Evolutionary conservation across 495 filamentous ascomycete species (phyloP), one percentile per base, ranked within the genome.

Genomic region (Penicillium diatomitis): DNA sequence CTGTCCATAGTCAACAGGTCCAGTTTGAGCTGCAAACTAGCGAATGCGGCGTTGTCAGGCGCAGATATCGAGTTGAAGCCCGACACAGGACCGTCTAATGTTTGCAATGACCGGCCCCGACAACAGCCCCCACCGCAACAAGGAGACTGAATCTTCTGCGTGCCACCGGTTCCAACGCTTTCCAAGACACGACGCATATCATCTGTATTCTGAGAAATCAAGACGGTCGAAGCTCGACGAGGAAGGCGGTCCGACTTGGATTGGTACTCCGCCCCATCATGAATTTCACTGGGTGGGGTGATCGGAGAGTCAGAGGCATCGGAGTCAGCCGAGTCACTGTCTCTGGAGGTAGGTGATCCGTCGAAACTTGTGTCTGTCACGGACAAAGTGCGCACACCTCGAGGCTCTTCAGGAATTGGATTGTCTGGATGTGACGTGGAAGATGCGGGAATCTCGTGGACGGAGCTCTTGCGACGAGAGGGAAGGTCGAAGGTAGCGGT

Each of bases 81-180:
- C 39, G 77, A 81, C 39, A 76, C 67, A 38, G 78, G 62, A 5
- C 71, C 75, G 45, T 61, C 51, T 35, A 59, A 40, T 33, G 53
- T 47, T 52, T 74, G 74, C 55, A 82, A 61, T 33, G 77, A 75
- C 43, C 83, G 71, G 45, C 81, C 74, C 57, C 88, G 77, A 64
- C 90, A 96, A 69, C 94, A 96, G 38, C 91, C 90, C 44, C 91
- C 90, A 32, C 92, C 92, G 63, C 92, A 98, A 72, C 94, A 98
- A 44, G 76, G 58, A 27, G 70, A 84, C 69, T 70, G 77, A 57
- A 73, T 66, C 71, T 72, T 84, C 42, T 75, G 73, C 10, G 72
- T 75, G 10, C 67, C 70, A 44, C 59, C 56, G 33, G 52, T 54
- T 42, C 74, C 63, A n/a, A 72, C 64, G 60, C 66, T 63, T 54